Conservation (phyloP, 2,329 filamentous ascomycete genomes). For the Colletotrichum caudatum region DNA sequence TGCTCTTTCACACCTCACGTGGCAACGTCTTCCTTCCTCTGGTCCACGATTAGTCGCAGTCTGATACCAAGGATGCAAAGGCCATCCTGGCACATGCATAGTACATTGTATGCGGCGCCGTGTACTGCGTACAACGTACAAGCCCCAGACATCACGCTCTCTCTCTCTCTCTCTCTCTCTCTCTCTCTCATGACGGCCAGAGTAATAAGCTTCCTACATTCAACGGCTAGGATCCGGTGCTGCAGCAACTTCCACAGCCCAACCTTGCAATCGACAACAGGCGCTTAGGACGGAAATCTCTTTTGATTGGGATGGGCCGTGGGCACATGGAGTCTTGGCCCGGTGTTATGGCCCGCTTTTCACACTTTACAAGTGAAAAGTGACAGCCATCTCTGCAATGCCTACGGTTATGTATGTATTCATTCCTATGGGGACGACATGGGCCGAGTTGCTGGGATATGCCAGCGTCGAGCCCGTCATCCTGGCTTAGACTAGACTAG, state of each 20-base stretch:
- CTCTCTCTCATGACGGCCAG: conserved; percentile 28
- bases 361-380: conserved; percentile 19
- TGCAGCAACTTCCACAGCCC: neutral
- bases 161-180: conserved; percentile 23
- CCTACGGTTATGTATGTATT: neutral
- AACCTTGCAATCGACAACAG: conserved; percentile 24
- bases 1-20: neutral
- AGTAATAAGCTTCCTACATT: conserved; percentile 37
- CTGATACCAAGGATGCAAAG: conserved; percentile 1
- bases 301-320: conserved; percentile 38
- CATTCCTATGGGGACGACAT: neutral
- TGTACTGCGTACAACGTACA: neutral
- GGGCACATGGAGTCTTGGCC: neutral
- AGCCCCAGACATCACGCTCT: neutral
- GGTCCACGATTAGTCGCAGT: conserved; percentile 27
- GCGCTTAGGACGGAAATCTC: conserved; percentile 31
- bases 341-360: conserved; percentile 20
- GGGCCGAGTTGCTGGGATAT: neutral
- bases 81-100: conserved; percentile 4
- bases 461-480: neutral
- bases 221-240: conserved; percentile 31
- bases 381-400: conserved; percentile 27
- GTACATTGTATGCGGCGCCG: neutral
- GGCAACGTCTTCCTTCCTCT: conserved; percentile 9
- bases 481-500: neutral